phyloP scores from a whole-genome alignment of 345 rosid genomes.

The Bruguiera gymnorhiza region DNA sequence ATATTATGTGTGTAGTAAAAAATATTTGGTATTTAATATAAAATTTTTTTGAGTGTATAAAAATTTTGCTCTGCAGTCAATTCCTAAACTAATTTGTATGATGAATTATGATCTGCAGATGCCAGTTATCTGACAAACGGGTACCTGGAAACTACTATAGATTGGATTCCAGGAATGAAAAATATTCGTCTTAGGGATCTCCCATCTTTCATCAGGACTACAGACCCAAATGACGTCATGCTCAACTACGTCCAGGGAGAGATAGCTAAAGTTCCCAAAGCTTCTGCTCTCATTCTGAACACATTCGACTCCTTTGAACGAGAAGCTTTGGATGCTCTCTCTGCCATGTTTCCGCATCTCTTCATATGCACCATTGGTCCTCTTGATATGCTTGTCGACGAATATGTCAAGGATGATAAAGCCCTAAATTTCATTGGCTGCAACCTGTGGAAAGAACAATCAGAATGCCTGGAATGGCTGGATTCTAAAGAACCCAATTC shows the following conservation, averaged over 20 bases:
- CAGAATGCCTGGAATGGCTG: conserved; percentile 7
- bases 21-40: too few relatives aligned
- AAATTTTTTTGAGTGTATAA: too few relatives aligned
- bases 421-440: background rate
- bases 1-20: too few relatives aligned
- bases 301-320: conserved; percentile 37
- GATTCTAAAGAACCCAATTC: conserved; percentile 12
- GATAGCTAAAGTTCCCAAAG: conserved; percentile 21
- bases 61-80: too few relatives aligned
- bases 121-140: conserved; percentile 29
- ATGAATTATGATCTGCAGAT: conserved; percentile 23
- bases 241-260: conserved; percentile 21
- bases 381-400: conserved; percentile 14
- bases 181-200: conserved; percentile 40
- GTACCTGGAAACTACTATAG: conserved; percentile 33
- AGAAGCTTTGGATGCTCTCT: conserved; percentile 25
- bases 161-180: conserved; percentile 51
- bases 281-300: conserved; percentile 39
- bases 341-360: conserved; percentile 8
- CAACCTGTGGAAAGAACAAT: conserved; percentile 12
- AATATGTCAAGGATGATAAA: background rate
- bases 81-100: background rate
- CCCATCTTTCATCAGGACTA: conserved; percentile 39
- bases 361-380: conserved; percentile 23
- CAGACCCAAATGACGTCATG: conserved; percentile 33